Evolutionary conservation across 2,329 filamentous ascomycete genomes (phyloP), one percentile per base, ranked within the genome.

Genomic region (Periconia macrospinosa): DNA sequence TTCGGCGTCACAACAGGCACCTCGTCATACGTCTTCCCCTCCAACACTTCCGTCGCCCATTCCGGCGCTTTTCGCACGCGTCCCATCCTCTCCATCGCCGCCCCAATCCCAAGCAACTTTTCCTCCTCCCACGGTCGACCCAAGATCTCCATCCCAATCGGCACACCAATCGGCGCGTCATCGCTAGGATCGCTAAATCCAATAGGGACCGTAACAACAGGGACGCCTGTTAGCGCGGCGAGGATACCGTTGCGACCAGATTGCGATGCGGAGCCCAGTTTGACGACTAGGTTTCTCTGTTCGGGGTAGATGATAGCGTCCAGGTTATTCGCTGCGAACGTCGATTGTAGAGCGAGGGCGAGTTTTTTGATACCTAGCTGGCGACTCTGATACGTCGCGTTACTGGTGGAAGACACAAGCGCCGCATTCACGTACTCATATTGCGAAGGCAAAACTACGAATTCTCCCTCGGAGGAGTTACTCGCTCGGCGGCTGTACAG

Each of bases 101-200:
- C 79, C n/a, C 81, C 84, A 33, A 86, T 77, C 42, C 76, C 74
- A 45, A 87, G 65, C 55, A 87, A 65, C 59, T 76, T 78, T 40
- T 73, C 74, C 60, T 88, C 86, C 2, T 69, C 76, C 77, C 81
- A 86, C 5, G 79, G 79, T 54, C 75, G 61, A 0, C 86, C 84
- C 53, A 88, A 63, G 19, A 88, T 81, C 71, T 88, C 86, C 78
- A 88, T 81, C 0, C 86, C 86, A 40, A 88, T 79, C 0, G 86
- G 86, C 6, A 88, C 78, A 1, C 85, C 85, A 30, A 79, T 63
- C 0, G 80, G 80, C 15, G 85, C 84, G 10, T 80, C 76, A 0
- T 68, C 62, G 1, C 72, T 80, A 1, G 75, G 60, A 1, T 75
- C 62, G 19, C 81, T 83, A 58, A 85, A 86, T 0, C 82, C 82